Percentiles rank a stretch among this genome's conserved stretches.
phyloP scores from a whole-genome alignment of 164 flowering plant species.

The Berberis vulgaris region DNA sequence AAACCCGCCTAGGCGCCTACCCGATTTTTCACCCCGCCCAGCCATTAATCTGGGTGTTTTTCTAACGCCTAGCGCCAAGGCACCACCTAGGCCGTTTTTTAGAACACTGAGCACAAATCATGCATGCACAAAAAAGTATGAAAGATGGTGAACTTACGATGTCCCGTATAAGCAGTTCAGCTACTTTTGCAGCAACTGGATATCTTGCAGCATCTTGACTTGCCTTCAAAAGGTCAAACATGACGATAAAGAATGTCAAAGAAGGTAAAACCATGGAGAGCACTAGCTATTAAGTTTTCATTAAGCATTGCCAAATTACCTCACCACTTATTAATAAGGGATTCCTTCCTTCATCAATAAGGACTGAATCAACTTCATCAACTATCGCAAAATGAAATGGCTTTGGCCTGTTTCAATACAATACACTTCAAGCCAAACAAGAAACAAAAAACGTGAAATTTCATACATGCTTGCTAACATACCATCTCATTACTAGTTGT shows the following conservation, averaged over 20 bases:
- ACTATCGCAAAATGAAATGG: slow-evolving; percentile 97
- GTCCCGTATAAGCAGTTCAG: slow-evolving; percentile 68
- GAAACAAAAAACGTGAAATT: slow-evolving; percentile 7
- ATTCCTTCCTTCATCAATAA: slow-evolving; percentile 97
- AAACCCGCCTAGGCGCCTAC: too few relatives aligned
- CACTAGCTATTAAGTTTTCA: neutral
- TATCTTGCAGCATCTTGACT: slow-evolving; percentile 87
- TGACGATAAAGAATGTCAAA: neutral
- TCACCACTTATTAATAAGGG: slow-evolving; percentile 95
- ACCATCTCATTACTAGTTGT: slow-evolving; percentile 98
- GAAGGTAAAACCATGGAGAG: neutral
- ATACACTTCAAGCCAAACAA: slow-evolving; percentile 4
- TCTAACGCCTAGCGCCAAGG: too few relatives aligned
- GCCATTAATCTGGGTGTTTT: too few relatives aligned
- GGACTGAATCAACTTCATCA: slow-evolving; percentile 99
- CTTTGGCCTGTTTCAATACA: slow-evolving; percentile 65
- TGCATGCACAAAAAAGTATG: neutral
- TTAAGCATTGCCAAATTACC: slow-evolving; percentile 32
- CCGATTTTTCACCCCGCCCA: too few relatives aligned
- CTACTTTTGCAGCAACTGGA: slow-evolving; percentile 98
- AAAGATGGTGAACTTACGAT: slow-evolving; percentile 40
- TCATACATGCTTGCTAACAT: slow-evolving; percentile 8
- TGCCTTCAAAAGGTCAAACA: slow-evolving; percentile 39
- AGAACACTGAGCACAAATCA: neutral
- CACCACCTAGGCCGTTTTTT: too few relatives aligned